These are phyloP conservation scores for Botrytis byssoidea DNA, from an alignment of 2,329 filamentous ascomycete species.

Conservation along the genomic window DNA sequence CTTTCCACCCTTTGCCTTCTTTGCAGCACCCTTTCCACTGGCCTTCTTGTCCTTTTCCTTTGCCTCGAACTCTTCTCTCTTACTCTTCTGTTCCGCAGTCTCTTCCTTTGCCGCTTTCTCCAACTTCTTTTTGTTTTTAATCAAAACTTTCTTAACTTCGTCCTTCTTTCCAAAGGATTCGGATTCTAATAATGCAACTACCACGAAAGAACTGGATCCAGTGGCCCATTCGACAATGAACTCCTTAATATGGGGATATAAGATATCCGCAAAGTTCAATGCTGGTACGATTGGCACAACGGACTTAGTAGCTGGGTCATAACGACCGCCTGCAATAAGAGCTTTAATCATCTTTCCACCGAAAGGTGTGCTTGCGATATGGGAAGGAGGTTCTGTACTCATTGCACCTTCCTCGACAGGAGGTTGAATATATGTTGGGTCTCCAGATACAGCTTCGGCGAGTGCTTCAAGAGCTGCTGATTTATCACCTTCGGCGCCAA, in stretches of 20 bases:
- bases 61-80: conserved; percentile 46
- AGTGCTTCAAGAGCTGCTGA: conserved; percentile 68
- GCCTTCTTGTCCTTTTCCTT: conserved; percentile 40
- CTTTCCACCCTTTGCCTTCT: conserved; percentile 45
- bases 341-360: conserved; percentile 87
- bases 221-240: conserved; percentile 81
- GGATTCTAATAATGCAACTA: conserved; percentile 77
- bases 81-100: conserved; percentile 53
- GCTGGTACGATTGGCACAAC: conserved; percentile 71
- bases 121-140: conserved; percentile 69
- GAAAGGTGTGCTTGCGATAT: conserved; percentile 60
- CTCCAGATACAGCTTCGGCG: conserved; percentile 60
- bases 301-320: conserved; percentile 70
- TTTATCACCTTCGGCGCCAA: conserved; percentile 75
- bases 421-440: conserved; percentile 44
- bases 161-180: conserved; percentile 65
- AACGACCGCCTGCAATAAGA: conserved; percentile 84
- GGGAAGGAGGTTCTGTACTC: conserved; percentile 38
- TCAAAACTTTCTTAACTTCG: conserved; percentile 67
- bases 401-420: conserved; percentile 42
- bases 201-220: conserved; percentile 80
- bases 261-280: conserved; percentile 73
- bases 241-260: conserved; percentile 80
- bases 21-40: conserved; percentile 42
- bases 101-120: conserved; percentile 64